These are phyloP conservation scores for Hirschfeldia incana DNA, from an alignment of 345 rosid genomes.

Conservation along the genomic window DNA sequence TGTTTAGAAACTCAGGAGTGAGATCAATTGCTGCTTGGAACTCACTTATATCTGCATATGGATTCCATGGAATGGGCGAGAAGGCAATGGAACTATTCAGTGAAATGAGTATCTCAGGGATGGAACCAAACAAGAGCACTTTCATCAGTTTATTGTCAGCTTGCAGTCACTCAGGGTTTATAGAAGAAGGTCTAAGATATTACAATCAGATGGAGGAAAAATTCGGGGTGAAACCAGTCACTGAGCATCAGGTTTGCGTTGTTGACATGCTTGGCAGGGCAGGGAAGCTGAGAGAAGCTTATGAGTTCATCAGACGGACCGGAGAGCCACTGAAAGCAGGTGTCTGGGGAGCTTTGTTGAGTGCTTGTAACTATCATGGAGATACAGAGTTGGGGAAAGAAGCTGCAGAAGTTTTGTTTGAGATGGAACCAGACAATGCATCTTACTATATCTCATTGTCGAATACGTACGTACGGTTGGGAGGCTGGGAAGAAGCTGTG, in stretches of 20 bases:
- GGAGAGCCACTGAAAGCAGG: constrained; percentile 43
- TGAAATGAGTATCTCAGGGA: constrained; percentile 41
- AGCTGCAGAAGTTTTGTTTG: constrained; percentile 44
- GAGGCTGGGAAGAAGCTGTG: constrained; percentile 57
- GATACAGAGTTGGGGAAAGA: constrained; percentile 40
- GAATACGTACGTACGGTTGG: constrained; percentile 48
- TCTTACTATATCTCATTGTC: constrained; percentile 50
- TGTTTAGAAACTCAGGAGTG: constrained; percentile 41
- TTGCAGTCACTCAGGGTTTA: constrained; percentile 57
- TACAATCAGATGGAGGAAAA: constrained; percentile 26
- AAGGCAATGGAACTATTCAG: constrained; percentile 54
- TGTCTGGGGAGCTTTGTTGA: constrained; percentile 57
- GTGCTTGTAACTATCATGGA: constrained; percentile 54
- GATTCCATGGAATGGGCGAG: constrained; percentile 42
- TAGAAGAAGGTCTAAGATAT: constrained; percentile 48
- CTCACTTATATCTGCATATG: constrained; percentile 54
- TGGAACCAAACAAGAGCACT: constrained; percentile 50
- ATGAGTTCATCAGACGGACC: constrained; percentile 45
- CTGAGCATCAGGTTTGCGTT: neutral
- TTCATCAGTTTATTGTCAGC: constrained; percentile 55
- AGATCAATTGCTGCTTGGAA: constrained; percentile 35
- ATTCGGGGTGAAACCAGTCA: neutral
- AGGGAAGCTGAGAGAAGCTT: constrained; percentile 55
- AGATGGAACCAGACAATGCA: constrained; percentile 59
- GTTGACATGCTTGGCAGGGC: constrained; percentile 52